A percentile compares a stretch with the other conserved stretches of the same genome.
Evolutionary conservation across 2,329 filamentous ascomycete species (phyloP).

Genomic region (Phialophora chinensis): DNA sequence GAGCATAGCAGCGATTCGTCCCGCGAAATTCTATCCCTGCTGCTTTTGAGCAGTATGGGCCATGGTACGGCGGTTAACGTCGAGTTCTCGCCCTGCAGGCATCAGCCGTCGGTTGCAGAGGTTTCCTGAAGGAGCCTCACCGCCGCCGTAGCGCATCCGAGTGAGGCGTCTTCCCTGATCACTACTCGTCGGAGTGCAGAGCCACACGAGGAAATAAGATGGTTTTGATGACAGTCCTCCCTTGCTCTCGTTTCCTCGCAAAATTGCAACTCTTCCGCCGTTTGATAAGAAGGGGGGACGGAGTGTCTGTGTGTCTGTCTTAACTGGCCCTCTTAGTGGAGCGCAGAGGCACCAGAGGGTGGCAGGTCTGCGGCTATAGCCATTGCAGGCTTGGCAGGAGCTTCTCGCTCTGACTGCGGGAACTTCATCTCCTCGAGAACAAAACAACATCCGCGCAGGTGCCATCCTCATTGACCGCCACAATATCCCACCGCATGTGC

Average conservation of each 20-base stretch:
- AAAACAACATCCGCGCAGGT: constrained; percentile 17
- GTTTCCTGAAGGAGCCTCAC: constrained; percentile 7
- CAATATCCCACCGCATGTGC: constrained; percentile 21
- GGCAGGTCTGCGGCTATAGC: constrained; percentile 17
- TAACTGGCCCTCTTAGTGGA: background rate
- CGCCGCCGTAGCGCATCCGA: constrained; percentile 1
- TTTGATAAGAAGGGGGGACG: background rate
- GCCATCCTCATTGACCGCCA: constrained; percentile 18
- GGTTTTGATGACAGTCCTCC: background rate
- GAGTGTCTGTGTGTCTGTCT: background rate
- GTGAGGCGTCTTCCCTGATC: background rate
- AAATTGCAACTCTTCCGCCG: background rate
- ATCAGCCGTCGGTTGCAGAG: background rate
- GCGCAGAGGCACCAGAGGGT: constrained; percentile 7
- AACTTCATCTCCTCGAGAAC: constrained; percentile 16
- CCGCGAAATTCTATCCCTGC: background rate
- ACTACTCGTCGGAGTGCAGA: background rate
- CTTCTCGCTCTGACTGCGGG: constrained; percentile 12
- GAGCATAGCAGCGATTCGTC: background rate
- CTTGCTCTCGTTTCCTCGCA: background rate
- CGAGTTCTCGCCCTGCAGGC: constrained; percentile 1
- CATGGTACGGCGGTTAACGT: background rate
- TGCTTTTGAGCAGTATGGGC: background rate
- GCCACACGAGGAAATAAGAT: background rate
- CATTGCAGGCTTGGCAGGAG: constrained; percentile 22